Conservation (phyloP, 441 rosid genomes). For the Geranium incanum region DNA sequence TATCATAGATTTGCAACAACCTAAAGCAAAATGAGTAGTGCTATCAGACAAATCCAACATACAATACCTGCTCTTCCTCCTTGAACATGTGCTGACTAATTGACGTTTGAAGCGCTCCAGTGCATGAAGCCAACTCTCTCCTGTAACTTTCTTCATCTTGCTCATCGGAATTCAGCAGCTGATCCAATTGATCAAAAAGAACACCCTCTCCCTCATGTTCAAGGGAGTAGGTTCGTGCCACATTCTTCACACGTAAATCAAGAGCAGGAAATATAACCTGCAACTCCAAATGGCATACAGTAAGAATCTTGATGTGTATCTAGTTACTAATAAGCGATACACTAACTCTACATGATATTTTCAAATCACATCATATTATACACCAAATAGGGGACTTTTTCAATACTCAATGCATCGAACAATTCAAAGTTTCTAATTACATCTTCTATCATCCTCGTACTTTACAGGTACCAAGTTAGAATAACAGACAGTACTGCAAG, state of each 20-base stretch:
- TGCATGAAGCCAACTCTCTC: conserved; percentile 18
- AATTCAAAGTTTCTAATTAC: too few species aligned
- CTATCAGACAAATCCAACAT: neutral
- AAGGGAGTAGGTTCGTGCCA: conserved; percentile 51
- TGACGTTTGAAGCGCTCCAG: too few species aligned
- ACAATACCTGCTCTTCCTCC: conserved; percentile 87
- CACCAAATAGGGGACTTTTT: too few species aligned
- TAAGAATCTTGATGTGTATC: too few species aligned
- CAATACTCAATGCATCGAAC: too few species aligned
- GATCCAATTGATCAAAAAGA: conserved; percentile 69
- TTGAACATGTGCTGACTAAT: conserved; percentile 90
- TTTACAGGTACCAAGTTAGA: too few species aligned
- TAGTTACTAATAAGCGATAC: too few species aligned
- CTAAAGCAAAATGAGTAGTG: neutral
- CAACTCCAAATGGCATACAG: conserved; percentile 11
- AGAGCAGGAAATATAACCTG: conserved; percentile 94
- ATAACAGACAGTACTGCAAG: too few species aligned
- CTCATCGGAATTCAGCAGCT: conserved; percentile 53
- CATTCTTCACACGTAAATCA: conserved; percentile 53
- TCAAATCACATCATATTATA: too few species aligned
- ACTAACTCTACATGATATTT: too few species aligned
- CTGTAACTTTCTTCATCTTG: conserved; percentile 52
- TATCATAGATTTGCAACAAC: neutral
- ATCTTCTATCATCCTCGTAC: too few species aligned
- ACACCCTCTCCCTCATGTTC: conserved; percentile 83